A percentile compares a stretch with the other conserved stretches of the same genome.
Conservation (phyloP, 768 basidiomycete species). For the Mycena albidolilacea region DNA sequence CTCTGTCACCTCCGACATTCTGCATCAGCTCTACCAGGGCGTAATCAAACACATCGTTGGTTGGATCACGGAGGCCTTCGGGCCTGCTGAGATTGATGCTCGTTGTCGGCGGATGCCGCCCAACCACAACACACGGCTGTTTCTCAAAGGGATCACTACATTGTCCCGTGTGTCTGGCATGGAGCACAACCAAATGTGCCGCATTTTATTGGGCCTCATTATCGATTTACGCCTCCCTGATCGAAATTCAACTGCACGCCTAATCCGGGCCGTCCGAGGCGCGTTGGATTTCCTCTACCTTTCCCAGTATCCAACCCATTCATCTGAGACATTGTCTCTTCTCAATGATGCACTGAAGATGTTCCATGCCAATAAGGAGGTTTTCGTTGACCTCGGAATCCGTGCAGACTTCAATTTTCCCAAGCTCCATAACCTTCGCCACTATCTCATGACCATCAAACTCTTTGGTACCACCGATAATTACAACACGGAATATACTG, state of each 20-base stretch:
- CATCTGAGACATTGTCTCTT: background rate
- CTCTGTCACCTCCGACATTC: conserved; percentile 50
- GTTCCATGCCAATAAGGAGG: conserved; percentile 23
- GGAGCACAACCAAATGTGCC: conserved; percentile 21
- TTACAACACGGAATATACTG: too few relatives aligned
- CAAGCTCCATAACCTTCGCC: conserved; percentile 50
- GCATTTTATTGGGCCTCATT: conserved; percentile 25
- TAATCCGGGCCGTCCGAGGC: conserved; percentile 20
- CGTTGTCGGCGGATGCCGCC: conserved; percentile 33
- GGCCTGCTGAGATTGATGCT: conserved; percentile 44
- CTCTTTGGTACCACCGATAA: conserved; percentile 16
- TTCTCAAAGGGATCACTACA: conserved; percentile 21
- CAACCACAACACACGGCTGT: conserved; percentile 45
- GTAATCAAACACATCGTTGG: conserved; percentile 48
- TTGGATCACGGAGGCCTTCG: conserved; percentile 41
- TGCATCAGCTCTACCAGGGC: conserved; percentile 55
- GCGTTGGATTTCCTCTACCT: conserved; percentile 2
- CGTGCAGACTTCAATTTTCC: conserved; percentile 54
- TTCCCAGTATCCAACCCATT: conserved; percentile 6
- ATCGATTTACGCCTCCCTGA: conserved; percentile 10
- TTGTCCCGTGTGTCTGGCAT: conserved; percentile 20
- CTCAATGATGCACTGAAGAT: background rate
- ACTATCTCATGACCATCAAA: conserved; percentile 48
- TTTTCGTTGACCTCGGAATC: conserved; percentile 41
- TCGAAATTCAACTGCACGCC: background rate